Evolutionary conservation across 163 green algal species (phyloP), one percentile per base, ranked within the genome.

Genomic region (Trebouxiophyceae sp.): DNA sequence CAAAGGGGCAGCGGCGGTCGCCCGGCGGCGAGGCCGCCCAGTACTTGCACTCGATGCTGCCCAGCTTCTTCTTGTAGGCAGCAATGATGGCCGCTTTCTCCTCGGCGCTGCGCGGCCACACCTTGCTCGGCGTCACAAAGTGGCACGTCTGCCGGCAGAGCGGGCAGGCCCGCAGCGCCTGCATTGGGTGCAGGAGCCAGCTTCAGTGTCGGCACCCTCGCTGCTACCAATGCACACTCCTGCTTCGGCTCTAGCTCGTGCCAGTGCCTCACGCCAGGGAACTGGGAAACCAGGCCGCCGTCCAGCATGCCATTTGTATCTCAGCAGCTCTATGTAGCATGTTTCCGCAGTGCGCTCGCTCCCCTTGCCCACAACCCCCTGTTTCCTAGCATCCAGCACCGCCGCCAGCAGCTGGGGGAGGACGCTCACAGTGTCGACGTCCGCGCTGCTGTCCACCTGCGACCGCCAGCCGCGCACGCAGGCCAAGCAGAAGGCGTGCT

Each of bases 401-500:
- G 47, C 23, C 8, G 8, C 12, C 23, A 30, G 19, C 23, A 28
- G 5, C 47, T 30, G 23, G 19, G 23, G 19, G 12, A 57, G 47
- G 26, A 28, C 19, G 26, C 19, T 28, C 54, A 80, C 77, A 16
- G 71, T 81, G 28, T 84, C 79, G 0, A 81, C n/a, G 60, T 86
- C 74, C 1, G 66, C 76, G 4, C 64, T 63, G 27, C 58, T 59
- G 26, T 78, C 73, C 0, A 46, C 60, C 30, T 82, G 78, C 50
- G 67, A 74, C 0, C 89, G 70, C 89, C 89, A 96, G 66, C 34
- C 74, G 44, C 89, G 79, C 54, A 96, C 95, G 86, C 89, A 96
- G 4, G 47, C 20, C n/a, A 96, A 72, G 79, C 89, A 96, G 69
- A 95, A 96, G 39, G 81, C 16, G 76, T 96, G 89, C 26, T 93